Conservation (phyloP, 495 filamentous ascomycete genomes). For the Ascodesmis nigricans region DNA sequence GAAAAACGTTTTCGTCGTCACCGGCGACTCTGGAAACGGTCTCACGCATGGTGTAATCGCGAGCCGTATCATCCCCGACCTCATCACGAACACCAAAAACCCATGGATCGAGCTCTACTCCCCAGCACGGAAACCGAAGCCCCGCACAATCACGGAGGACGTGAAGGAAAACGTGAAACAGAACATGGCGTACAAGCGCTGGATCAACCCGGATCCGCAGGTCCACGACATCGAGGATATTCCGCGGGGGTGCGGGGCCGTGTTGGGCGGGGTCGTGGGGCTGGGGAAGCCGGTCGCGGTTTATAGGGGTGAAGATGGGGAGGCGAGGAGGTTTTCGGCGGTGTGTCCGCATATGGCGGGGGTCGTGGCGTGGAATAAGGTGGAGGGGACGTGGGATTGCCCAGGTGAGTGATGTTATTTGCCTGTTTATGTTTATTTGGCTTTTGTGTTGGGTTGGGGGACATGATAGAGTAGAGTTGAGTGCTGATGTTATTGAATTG, state of each 20-base stretch:
- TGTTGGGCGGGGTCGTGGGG: constrained; percentile 23
- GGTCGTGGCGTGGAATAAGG: constrained; percentile 33
- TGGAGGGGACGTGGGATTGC: constrained; percentile 35
- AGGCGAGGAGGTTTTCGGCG: constrained; percentile 29
- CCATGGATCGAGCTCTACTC: constrained; percentile 30
- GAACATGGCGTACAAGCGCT: constrained; percentile 35
- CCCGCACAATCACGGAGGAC: constrained; percentile 25
- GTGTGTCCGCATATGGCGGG: constrained; percentile 36
- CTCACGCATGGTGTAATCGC: constrained; percentile 36
- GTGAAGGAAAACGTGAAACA: constrained; percentile 29
- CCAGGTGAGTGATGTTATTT: constrained; percentile 10
- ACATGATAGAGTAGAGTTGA: too few relatives aligned
- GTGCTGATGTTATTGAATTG: not conserved
- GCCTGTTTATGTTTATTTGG: too few relatives aligned
- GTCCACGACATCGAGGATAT: constrained; percentile 37
- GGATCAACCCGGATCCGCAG: constrained; percentile 32
- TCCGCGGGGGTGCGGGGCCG: constrained; percentile 27
- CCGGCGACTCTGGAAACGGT: constrained; percentile 37
- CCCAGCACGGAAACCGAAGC: constrained; percentile 26
- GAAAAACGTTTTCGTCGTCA: constrained; percentile 31
- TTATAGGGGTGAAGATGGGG: constrained; percentile 32
- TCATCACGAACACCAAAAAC: constrained; percentile 29
- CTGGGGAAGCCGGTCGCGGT: constrained; percentile 29
- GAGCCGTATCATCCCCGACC: constrained; percentile 31
- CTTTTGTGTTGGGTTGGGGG: too few relatives aligned